Percentiles rank a stretch among this genome's conserved stretches.
Evolutionary conservation across 352 stramenopile species (phyloP).

Genomic region (Blastocystis sp.): DNA sequence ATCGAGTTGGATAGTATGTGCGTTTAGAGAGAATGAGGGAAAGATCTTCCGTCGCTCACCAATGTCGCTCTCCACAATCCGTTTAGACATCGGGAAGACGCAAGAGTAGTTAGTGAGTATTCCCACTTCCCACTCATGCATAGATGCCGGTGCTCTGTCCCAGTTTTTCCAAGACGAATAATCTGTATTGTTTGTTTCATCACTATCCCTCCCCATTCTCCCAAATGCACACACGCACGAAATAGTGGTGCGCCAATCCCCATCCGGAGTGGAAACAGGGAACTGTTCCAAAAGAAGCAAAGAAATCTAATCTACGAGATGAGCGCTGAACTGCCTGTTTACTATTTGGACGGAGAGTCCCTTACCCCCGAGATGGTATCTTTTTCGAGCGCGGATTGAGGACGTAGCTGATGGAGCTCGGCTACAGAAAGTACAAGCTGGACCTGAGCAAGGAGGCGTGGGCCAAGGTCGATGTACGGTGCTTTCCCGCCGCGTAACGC

Average conservation of each 20-base stretch:
- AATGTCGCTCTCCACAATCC: no score
- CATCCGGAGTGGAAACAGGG: background rate
- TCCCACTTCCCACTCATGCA: no score
- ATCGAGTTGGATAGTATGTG: no score
- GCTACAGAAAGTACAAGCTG: constrained; percentile 76
- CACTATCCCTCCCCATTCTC: no score
- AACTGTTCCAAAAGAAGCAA: background rate
- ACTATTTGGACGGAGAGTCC: constrained; percentile 66
- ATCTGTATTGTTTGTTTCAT: no score
- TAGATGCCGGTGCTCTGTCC: no score
- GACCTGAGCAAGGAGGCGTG: constrained; percentile 77
- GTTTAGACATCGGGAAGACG: no score
- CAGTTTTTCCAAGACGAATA: no score
- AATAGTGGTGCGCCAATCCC: background rate
- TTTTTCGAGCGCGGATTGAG: background rate
- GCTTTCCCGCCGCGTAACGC: background rate
- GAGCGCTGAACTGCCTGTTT: constrained; percentile 62
- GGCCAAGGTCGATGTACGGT: constrained; percentile 77
- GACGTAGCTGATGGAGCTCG: constrained; percentile 77
- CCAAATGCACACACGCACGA: no score
- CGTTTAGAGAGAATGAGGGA: no score
- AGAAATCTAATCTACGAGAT: background rate
- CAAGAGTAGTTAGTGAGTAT: no score
- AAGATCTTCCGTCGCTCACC: no score
- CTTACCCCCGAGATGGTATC: constrained; percentile 58